phyloP scores from a whole-genome alignment of 768 basidiomycete species.

The Lactarius akahatsu region DNA sequence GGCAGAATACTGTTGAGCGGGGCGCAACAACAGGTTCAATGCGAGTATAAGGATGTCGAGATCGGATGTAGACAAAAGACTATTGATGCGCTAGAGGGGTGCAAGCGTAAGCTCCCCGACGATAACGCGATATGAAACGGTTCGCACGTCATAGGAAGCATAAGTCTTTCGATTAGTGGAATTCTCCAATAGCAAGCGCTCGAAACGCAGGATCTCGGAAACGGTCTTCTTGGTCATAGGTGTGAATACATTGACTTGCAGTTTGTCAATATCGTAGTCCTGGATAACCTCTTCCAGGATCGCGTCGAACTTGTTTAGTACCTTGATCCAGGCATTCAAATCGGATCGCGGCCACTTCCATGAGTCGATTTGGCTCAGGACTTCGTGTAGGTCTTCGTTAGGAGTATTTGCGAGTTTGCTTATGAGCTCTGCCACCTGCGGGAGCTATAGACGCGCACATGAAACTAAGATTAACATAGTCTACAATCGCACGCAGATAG shows the following conservation, averaged over 20 bases:
- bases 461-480: constrained; percentile 27
- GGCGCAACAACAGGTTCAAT: constrained; percentile 84
- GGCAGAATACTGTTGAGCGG: constrained; percentile 91
- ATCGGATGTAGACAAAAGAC: constrained; percentile 84
- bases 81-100: constrained; percentile 73
- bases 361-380: constrained; percentile 64
- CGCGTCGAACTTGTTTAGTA: constrained; percentile 92
- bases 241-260: constrained; percentile 79
- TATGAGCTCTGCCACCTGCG: constrained; percentile 81
- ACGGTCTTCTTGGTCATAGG: constrained; percentile 70
- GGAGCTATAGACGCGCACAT: constrained; percentile 50
- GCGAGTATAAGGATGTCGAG: constrained; percentile 83
- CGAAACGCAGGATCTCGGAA: constrained; percentile 82
- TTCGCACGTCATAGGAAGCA: constrained; percentile 93
- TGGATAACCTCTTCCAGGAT: constrained; percentile 80
- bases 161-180: constrained; percentile 97
- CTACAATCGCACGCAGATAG: constrained; percentile 21
- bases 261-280: constrained; percentile 82
- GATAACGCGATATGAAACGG: constrained; percentile 16
- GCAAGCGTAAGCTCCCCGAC: not conserved
- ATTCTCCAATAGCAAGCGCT: constrained; percentile 90
- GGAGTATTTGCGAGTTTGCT: constrained; percentile 61
- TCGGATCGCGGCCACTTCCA: constrained; percentile 98
- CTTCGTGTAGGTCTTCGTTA: constrained; percentile 67
- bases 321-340: constrained; percentile 93